Evolutionary conservation across 805 yeast species (phyloP), one percentile per base, ranked within the genome.

Genomic region (Huiozyma sinensis): DNA sequence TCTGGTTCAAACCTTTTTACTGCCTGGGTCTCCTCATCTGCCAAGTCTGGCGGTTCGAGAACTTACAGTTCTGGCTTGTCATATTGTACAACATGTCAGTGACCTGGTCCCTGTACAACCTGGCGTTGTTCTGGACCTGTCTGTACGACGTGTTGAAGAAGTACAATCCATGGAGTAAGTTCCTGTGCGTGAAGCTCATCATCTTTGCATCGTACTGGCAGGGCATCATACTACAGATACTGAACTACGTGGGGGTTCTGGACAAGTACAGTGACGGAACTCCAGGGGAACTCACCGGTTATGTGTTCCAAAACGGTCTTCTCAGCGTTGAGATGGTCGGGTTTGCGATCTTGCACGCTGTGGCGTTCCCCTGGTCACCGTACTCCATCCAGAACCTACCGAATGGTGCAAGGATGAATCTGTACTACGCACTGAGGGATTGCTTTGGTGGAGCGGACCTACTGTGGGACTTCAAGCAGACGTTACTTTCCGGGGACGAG

Each of bases 131-230:
- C 61, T 92, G 98, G 98, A 81, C 78, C 57, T 85, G 95, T 52
- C 68, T 92, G n/a, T 79, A 83, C 65, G 59, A 57, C 2, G 97
- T 89, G 54, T 70, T 92, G 51, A 72, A 68, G 43, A 83, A 81
- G 1, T 89, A 81, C 66, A 75, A 85, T 44, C 97, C 97, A 3
- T 79, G 92, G 75, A 88, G 94, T 8, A 89, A 89, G 64, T 92
- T 92, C 60, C 61, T 92, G 35, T 88, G 97, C 65, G 95, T 92
- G 39, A 92, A 92, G 58, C 71, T 88, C 50, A 87, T 92, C 44
- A 89, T 92, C 40, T 92, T 92, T 70, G 97, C 96, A 27, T 84
- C 95, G n/a, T 92, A 88, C 60, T 92, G 99, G 99, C 98, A 92
- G 60, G 87, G 94, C 0, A 65, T 83, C 7, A 50, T 79, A 1